These are phyloP conservation scores for Paramicrosporidium saccamoebae DNA, from an alignment of 371 early-diverging fungal species.

Conservation along the genomic window DNA sequence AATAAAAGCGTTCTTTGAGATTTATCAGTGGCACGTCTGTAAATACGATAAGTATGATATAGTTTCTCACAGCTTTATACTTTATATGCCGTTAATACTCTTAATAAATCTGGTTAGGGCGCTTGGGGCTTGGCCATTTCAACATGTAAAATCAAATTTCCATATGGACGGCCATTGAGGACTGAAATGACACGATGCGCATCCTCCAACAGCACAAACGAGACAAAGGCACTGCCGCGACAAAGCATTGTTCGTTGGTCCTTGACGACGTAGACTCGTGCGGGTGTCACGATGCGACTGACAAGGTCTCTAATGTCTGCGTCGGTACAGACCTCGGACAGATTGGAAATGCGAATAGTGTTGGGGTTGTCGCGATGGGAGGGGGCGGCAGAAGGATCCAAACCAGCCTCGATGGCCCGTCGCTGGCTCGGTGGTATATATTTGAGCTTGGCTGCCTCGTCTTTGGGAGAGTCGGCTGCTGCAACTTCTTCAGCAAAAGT, in stretches of 20 bases:
- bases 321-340: slow-evolving; percentile 71
- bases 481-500: slow-evolving; percentile 12
- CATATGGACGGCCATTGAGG: slow-evolving; percentile 70
- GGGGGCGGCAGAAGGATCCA: slow-evolving; percentile 10
- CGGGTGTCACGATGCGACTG: slow-evolving; percentile 37
- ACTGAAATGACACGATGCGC: slow-evolving; percentile 48
- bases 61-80: too few species aligned
- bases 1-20: too few species aligned
- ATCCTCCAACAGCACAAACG: slow-evolving; percentile 34
- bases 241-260: slow-evolving; percentile 51
- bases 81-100: too few species aligned
- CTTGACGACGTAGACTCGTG: slow-evolving; percentile 44
- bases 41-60: too few species aligned
- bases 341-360: slow-evolving; percentile 72
- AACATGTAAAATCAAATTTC: slow-evolving; percentile 62
- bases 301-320: slow-evolving; percentile 59
- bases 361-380: slow-evolving; percentile 37
- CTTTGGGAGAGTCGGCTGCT: slow-evolving; percentile 1
- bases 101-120: too few species aligned
- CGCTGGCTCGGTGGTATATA: slow-evolving; percentile 24
- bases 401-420: slow-evolving; percentile 6
- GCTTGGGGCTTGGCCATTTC: slow-evolving; percentile 50
- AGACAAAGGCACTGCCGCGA: slow-evolving; percentile 86
- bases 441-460: not conserved
- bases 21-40: too few species aligned